Percentiles rank a stretch among this genome's conserved stretches.
Evolutionary conservation across 1,284 basidiomycete genomes (phyloP).

Genomic region (Cutaneotrichosporon cavernicola): DNA sequence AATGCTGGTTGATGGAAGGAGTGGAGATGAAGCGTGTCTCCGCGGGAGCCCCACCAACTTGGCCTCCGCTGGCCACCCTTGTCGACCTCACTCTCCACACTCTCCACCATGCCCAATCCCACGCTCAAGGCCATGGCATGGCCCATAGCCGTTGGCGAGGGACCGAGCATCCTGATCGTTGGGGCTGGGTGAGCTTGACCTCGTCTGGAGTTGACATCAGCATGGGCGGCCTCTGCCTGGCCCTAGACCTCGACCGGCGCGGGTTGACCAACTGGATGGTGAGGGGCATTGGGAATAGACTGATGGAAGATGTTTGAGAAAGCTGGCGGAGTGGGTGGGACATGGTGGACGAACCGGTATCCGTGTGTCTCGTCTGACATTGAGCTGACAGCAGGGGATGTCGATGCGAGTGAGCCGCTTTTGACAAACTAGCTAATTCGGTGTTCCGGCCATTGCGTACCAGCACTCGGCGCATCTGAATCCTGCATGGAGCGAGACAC

Average conservation of each 20-base stretch:
- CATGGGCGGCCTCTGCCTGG: slow-evolving; percentile 23
- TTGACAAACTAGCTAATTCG: background rate
- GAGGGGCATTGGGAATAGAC: background rate
- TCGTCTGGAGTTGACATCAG: background rate
- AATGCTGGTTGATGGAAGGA: background rate
- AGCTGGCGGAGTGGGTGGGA: slow-evolving; percentile 22
- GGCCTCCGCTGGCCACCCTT: background rate
- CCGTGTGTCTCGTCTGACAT: slow-evolving; percentile 1
- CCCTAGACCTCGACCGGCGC: slow-evolving; percentile 20
- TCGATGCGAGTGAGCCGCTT: slow-evolving; percentile 13
- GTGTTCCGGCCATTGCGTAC: slow-evolving; percentile 22
- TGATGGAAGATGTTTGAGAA: slow-evolving; percentile 18
- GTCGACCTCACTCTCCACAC: background rate
- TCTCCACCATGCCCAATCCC: background rate
- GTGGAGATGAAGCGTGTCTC: background rate
- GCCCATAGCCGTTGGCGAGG: slow-evolving; percentile 10
- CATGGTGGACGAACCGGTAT: slow-evolving; percentile 25
- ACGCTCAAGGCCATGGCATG: background rate
- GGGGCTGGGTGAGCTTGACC: slow-evolving; percentile 11
- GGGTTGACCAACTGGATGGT: slow-evolving; percentile 25
- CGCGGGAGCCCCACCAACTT: background rate
- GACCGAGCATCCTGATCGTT: slow-evolving; percentile 13
- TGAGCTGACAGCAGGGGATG: slow-evolving; percentile 7
- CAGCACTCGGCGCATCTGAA: slow-evolving; percentile 24
- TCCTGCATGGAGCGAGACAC: slow-evolving; percentile 24